phyloP scores from a whole-genome alignment of 345 rosid species.

The Populus tremula region DNA sequence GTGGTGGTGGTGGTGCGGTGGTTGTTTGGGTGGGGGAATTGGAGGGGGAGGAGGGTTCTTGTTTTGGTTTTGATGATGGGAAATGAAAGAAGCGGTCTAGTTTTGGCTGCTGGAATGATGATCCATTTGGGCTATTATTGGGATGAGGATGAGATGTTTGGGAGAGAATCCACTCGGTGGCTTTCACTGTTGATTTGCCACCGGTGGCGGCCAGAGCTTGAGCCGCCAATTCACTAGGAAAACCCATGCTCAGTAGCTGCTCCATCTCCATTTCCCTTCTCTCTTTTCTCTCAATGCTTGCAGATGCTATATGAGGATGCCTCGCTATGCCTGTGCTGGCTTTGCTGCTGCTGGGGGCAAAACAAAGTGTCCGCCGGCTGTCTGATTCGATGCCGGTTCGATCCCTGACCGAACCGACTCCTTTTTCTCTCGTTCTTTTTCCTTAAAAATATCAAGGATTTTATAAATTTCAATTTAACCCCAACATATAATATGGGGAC shows the following conservation, averaged over 20 bases:
- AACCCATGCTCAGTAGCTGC: constrained; percentile 61
- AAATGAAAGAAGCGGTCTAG: constrained; percentile 55
- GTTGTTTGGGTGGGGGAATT: constrained; percentile 9
- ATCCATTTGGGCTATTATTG: background rate
- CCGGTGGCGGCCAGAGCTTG: constrained; percentile 63
- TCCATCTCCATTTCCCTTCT: constrained; percentile 42
- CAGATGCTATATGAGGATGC: too few species aligned
- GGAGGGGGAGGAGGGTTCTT: constrained; percentile 29
- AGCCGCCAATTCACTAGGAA: constrained; percentile 48
- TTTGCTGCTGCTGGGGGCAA: too few species aligned
- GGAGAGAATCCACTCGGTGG: constrained; percentile 68
- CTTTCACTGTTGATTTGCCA: constrained; percentile 51
- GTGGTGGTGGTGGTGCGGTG: background rate
- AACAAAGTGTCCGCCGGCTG: too few species aligned
- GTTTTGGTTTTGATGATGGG: background rate
- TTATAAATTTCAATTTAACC: too few species aligned
- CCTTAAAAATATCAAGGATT: too few species aligned
- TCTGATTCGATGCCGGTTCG: too few species aligned
- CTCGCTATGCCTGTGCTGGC: too few species aligned
- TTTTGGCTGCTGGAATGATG: constrained; percentile 40
- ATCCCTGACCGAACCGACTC: too few species aligned
- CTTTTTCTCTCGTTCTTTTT: too few species aligned
- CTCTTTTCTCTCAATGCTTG: background rate
- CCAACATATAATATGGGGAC: too few species aligned
- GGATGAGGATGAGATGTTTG: constrained; percentile 23